Conservation (phyloP, 352 stramenopile genomes). For the Phytophthora brassicae region DNA sequence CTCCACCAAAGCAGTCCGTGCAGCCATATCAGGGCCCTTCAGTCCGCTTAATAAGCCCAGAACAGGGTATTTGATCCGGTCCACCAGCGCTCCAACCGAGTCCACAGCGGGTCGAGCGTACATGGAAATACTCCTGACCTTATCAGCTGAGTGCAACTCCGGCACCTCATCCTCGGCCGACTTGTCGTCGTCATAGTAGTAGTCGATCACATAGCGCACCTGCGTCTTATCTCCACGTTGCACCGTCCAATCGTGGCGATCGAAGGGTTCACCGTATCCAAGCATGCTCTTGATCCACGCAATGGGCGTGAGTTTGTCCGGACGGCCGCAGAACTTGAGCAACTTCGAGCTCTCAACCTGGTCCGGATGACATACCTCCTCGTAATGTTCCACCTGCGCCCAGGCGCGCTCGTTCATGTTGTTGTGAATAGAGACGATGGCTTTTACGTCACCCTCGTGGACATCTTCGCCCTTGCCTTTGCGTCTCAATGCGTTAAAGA, state of each 20-base stretch:
- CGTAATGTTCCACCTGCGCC: constrained; percentile 97
- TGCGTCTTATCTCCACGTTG: constrained; percentile 86
- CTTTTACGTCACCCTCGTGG: constrained; percentile 92
- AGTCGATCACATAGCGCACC: constrained; percentile 99
- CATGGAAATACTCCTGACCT: constrained; percentile 90
- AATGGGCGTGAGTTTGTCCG: constrained; percentile 95
- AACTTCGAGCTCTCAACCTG: constrained; percentile 87
- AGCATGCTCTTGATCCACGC: constrained; percentile 91
- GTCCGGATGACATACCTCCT: constrained; percentile 87
- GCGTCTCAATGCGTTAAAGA: constrained; percentile 97
- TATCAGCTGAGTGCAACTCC: constrained; percentile 80
- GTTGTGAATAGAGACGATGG: constrained; percentile 99
- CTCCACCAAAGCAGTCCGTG: constrained; percentile 55
- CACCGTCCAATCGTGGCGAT: constrained; percentile 99
- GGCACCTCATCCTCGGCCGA: constrained; percentile 72
- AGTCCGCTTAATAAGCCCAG: constrained; percentile 51
- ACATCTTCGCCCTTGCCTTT: constrained; percentile 98
- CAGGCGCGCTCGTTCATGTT: constrained; percentile 99
- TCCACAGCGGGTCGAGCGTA: constrained; percentile 85
- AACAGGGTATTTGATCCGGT: constrained; percentile 84
- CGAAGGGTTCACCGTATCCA: constrained; percentile 92
- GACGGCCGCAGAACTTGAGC: constrained; percentile 96
- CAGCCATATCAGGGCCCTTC: constrained; percentile 48
- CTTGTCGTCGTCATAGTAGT: constrained; percentile 95
- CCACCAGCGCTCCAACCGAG: constrained; percentile 63